Evolutionary conservation across 768 basidiomycete genomes (phyloP), one percentile per base, ranked within the genome.

Genomic region (Pholiota microspora): DNA sequence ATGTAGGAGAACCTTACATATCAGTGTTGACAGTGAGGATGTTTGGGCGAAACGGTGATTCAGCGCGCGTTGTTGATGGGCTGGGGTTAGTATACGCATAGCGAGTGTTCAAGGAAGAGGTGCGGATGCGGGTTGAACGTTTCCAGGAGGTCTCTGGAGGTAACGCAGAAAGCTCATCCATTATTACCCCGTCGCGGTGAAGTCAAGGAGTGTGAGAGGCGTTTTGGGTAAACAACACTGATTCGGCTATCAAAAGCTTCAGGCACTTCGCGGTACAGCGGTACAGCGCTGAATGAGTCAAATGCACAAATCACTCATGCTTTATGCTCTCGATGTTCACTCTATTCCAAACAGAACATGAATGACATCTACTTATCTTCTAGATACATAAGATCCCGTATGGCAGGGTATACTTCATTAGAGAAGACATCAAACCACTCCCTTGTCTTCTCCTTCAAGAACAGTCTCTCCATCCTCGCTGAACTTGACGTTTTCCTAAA

Each of bases 401-500:
- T 35, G 13, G 21, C 16, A 21, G 38, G n/a, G 10, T 28, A 44
- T 44, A 13, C 9, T 42, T 23, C n/a, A 24, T 16, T 10, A 27
- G 23, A 21, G 15, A 18, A n/a, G 40, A 59, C 9, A 15, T 54
- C 31, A 57, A 57, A 57, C 57, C 31, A 63, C 45, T 45, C 56
- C 51, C 48, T 60, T 63, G 60, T 85, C 84, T 54, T 82, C 68
- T 18, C 87, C 87, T 61, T 88, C 86, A 47, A 88, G 58, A 1
- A 92, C 77, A 9, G 61, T 75, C 67, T 89, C 86, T 31, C 91
- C 91, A 60, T 93, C 90, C 55, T 82, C 80, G 0, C 89, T 89
- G 55, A 93, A 85, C 62, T 83, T 87, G 45, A 92, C 82, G 60
- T 89, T 89, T 47, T 85, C 79, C 87, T 92, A 60, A 47, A 16